Conservation (phyloP, 768 basidiomycete species). For the Albatrellus ellisii region DNA sequence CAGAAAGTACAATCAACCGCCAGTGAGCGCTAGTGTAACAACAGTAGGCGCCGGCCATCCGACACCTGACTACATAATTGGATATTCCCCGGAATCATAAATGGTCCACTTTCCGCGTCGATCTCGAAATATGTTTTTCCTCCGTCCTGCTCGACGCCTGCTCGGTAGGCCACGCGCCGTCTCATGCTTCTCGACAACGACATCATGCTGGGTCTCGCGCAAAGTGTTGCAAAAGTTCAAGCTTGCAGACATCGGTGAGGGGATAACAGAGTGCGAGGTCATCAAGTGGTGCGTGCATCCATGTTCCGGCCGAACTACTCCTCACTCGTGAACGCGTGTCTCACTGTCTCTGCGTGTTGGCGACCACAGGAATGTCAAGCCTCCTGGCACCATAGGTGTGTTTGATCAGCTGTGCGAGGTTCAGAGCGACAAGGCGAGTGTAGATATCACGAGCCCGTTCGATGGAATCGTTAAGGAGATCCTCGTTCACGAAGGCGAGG, state of each 20-base stretch:
- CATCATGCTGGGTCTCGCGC: constrained; percentile 19
- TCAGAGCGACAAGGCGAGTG: constrained; percentile 83
- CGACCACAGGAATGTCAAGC: constrained; percentile 46
- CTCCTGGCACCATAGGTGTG: constrained; percentile 33
- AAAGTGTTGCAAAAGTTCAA: constrained; percentile 49
- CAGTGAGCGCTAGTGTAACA: too few species aligned
- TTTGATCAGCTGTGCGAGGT: constrained; percentile 77
- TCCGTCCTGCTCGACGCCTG: neutral
- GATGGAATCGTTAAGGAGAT: constrained; percentile 64
- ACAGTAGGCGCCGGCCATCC: too few species aligned
- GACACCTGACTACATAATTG: too few species aligned
- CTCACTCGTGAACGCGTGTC: neutral
- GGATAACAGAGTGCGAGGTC: constrained; percentile 84
- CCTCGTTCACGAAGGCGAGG: constrained; percentile 66
- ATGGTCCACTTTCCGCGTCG: too few species aligned
- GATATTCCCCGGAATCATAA: too few species aligned
- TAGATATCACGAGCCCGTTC: constrained; percentile 82
- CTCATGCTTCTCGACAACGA: constrained; percentile 23
- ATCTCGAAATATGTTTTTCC: constrained; percentile 1
- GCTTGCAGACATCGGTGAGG: constrained; percentile 81
- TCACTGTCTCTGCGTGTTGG: neutral
- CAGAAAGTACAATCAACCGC: too few species aligned
- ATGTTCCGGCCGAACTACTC: constrained; percentile 6
- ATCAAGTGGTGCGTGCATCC: constrained; percentile 56
- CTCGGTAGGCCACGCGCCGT: constrained; percentile 1